A percentile compares a stretch with the other conserved stretches of the same genome.
Conservation (phyloP, 345 rosid species). For the Hypericum androsaemum region DNA sequence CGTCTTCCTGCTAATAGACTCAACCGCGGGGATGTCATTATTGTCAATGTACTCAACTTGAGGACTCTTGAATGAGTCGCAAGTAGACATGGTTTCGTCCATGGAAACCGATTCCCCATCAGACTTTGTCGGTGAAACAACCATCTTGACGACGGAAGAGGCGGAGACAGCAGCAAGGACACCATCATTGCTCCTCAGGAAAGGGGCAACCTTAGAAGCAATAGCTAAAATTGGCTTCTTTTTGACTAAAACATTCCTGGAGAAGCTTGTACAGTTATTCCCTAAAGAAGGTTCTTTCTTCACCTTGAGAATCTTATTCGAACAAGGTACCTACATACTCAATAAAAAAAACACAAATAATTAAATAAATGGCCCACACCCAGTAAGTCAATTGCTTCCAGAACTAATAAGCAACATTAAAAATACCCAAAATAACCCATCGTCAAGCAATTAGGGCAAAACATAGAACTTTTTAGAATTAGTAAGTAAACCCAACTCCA, state of each 20-base stretch:
- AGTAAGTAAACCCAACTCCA: no score
- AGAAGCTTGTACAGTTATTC: neutral
- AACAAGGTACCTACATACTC: slow-evolving; percentile 11
- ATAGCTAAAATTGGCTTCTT: neutral
- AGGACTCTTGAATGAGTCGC: slow-evolving; percentile 19
- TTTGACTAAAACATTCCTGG: slow-evolving; percentile 9
- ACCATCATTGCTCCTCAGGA: neutral
- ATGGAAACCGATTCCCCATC: slow-evolving; percentile 5
- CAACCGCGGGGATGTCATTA: slow-evolving; percentile 9
- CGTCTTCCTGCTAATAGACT: slow-evolving; percentile 11
- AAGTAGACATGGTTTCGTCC: slow-evolving; percentile 25
- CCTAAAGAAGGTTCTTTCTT: slow-evolving; percentile 5
- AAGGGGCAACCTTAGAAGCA: slow-evolving; percentile 3
- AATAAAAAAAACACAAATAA: neutral
- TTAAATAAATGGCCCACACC: neutral
- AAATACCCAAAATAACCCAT: no score
- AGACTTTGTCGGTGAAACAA: slow-evolving; percentile 13
- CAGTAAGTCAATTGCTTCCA: neutral
- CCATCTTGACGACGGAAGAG: neutral
- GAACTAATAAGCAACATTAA: no score
- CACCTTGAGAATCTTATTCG: slow-evolving; percentile 10
- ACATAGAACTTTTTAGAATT: no score
- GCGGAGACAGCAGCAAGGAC: neutral
- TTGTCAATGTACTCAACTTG: slow-evolving; percentile 19
- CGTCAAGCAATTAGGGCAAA: no score